Evolutionary conservation across 768 basidiomycete genomes (phyloP), one percentile per base, ranked within the genome.

Genomic region (Gymnopilus dilepis): DNA sequence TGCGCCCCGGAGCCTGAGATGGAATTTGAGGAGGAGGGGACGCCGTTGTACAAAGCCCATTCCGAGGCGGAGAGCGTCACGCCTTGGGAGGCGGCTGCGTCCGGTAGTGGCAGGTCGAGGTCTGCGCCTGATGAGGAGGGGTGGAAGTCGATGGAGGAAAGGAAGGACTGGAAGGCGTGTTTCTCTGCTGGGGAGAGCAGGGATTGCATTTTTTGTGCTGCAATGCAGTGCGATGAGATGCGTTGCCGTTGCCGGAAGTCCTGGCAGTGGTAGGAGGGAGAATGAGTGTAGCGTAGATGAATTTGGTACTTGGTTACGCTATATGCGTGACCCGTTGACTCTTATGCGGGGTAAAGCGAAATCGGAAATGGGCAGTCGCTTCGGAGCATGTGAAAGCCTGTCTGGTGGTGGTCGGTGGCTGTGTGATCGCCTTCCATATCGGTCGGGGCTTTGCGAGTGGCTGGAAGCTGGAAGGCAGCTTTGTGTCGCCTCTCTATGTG

Each of bases 151-250:
- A 85, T 77, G 30, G 81, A 73, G 24, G 85, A 80, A 60, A 91
- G 82, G 69, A 91, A 91, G 26, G 86, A 81, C 76, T 90, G 86
- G 72, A 91, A 85, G 28, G 84, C 86, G 72, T 84, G 79, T 4
- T 85, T 82, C 77, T 92, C 90, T 17, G 86, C 76, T 22, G 86
- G 84, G 1, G 87, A 85, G 69, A 92, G 80, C 56, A 91, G 77
- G 28, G 88, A 81, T 65, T 74, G 73, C 86, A 86, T 87, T 38
- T 64, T 42, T 26, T 15, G 33, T 6, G 22, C 13, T 21, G 45
- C 13, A 47, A 21, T 15, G 54, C 21, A 15, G 26, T 21, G 22
- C 13, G 24, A 24, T 37, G 8, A 40, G 4, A 28, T 33, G 43
- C 9, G 22, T 19, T 24, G 47, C 28, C 2, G 28, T 6, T 50